Percentiles rank a stretch among this genome's conserved stretches.
Evolutionary conservation across 495 filamentous ascomycete genomes (phyloP).

Genomic region (Podospora appendiculata): DNA sequence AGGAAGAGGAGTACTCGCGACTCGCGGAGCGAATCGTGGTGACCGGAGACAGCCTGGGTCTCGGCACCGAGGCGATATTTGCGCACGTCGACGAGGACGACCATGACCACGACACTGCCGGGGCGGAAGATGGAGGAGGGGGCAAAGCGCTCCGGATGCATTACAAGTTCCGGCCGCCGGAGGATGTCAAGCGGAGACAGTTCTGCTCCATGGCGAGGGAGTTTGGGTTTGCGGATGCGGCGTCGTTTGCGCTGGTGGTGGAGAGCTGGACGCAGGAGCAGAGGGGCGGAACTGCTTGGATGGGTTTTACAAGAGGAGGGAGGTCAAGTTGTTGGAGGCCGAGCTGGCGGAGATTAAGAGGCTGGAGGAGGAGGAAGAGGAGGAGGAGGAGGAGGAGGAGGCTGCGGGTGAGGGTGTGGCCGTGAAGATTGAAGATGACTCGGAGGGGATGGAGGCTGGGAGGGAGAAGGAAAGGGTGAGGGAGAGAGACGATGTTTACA

Average conservation of each 20-base stretch:
- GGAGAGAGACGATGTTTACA: background rate
- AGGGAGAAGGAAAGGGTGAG: background rate
- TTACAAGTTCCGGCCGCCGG: constrained; percentile 69
- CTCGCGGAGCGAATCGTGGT: constrained; percentile 56
- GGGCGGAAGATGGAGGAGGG: background rate
- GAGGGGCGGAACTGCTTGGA: constrained; percentile 72
- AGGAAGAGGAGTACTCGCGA: constrained; percentile 72
- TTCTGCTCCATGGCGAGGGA: constrained; percentile 83
- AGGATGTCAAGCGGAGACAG: constrained; percentile 68
- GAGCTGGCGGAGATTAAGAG: constrained; percentile 6
- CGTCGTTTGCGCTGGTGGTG: constrained; percentile 87
- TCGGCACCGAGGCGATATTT: constrained; percentile 22
- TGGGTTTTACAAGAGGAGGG: constrained; percentile 59
- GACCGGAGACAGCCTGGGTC: constrained; percentile 30
- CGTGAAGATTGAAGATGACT: background rate
- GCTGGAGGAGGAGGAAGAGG: background rate
- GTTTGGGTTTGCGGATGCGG: constrained; percentile 68
- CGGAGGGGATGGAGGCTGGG: background rate
- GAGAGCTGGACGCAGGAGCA: constrained; percentile 90
- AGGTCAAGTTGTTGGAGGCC: constrained; percentile 26
- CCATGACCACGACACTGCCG: background rate
- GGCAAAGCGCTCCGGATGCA: constrained; percentile 30
- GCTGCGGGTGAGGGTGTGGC: background rate
- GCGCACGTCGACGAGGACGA: constrained; percentile 6
- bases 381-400: constrained; percentile 1